Percentiles rank a stretch among this genome's conserved stretches.
Evolutionary conservation across 306 rosid genomes (phyloP).

Genomic region (Clitoria ternatea): DNA sequence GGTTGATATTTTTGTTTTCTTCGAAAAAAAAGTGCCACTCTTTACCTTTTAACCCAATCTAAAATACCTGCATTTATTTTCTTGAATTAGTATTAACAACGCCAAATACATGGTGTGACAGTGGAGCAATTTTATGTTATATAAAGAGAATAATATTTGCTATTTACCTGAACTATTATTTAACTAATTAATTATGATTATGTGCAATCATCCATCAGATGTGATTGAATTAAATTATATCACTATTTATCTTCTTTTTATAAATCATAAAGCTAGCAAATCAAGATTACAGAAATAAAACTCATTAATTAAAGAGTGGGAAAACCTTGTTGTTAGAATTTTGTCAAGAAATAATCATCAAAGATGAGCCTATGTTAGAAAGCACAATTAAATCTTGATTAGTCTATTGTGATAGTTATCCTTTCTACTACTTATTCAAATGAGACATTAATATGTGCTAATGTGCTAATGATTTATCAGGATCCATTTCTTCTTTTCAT

Average conservation of each 20-base stretch:
- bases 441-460: background rate
- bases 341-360: background rate
- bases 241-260: too few relatives aligned
- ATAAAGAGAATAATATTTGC: too few relatives aligned
- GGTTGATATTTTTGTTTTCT: too few relatives aligned
- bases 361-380: background rate
- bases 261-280: too few relatives aligned
- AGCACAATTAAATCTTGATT: background rate
- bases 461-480: background rate
- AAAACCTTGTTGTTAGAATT: background rate
- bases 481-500: conserved; percentile 14
- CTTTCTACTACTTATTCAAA: background rate
- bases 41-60: too few relatives aligned
- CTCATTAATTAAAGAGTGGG: too few relatives aligned
- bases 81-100: background rate
- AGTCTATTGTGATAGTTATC: background rate
- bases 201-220: background rate
- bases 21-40: too few relatives aligned
- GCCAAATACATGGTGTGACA: background rate
- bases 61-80: background rate
- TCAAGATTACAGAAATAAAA: background rate
- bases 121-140: background rate
- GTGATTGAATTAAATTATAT: background rate
- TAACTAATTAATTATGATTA: background rate
- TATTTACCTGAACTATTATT: too few relatives aligned